Base-by-base conservation (phyloP, 192 early-diverging fungal species). In the Coemansia sp. region DNA sequence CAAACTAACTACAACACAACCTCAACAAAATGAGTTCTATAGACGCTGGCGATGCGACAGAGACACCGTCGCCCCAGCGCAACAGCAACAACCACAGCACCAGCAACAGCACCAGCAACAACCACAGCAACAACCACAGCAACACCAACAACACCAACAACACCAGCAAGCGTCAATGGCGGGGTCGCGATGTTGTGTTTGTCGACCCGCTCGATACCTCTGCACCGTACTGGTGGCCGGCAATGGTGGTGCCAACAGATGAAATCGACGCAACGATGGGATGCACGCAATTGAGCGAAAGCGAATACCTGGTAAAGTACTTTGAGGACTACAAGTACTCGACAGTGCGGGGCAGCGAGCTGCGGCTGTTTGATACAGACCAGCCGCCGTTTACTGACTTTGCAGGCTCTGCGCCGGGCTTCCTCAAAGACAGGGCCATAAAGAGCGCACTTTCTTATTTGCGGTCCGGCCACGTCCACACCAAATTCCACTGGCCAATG, bases 171-270 rank as follows among this genome's bases (percentile, higher is more conserved):
- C 67, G 64, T 21, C 21, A 45, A 53, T 81, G 78, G 78, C 66
- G 78, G 21, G 76, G 76, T 20, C 82, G 82, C 64, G 77, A 78
- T 60, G 78, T 89, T 24, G 88, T 89, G 12, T 89, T 87, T 79
- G 88, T 89, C 24, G 87, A 89, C 78, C 88, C 88, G 10, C 85
- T 88, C 26, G 88, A 89, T 68, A 24, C 74, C 0, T 68, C 69
- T 24, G 81, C 79, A 0, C 84, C 83, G 33, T 87, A 84, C 69
- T 89, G 88, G 88, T 89, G 88, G 88, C 87, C 88, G 7, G 88
- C 85, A 55, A 86, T 89, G 84, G 78, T 81, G 69, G 84, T 85
- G 41, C 84, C 84, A 14, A 76, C 73, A 12, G 84, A 76, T 21
- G 84, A 85, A 62, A 76, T 85, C 51, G 84, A 85, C 52, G 56